A percentile compares a stretch with the other conserved stretches of the same genome.
phyloP scores from a whole-genome alignment of 345 rosid genomes.

The Litchi chinensis region DNA sequence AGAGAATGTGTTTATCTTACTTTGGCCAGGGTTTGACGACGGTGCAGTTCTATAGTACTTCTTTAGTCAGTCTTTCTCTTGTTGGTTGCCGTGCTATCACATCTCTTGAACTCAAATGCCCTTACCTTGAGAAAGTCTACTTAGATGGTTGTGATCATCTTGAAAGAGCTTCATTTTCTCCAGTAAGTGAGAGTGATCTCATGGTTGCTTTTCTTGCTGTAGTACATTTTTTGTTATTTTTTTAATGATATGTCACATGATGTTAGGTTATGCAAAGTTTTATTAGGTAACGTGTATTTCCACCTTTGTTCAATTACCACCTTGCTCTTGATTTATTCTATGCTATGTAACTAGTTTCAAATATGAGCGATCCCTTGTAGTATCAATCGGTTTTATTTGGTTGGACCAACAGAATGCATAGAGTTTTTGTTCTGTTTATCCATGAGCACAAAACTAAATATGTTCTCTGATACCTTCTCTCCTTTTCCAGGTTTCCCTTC shows the following conservation, averaged over 20 bases:
- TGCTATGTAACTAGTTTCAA: not conserved
- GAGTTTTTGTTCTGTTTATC: not conserved
- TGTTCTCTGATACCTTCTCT: not conserved
- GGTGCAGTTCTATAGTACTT: slow-evolving; percentile 70
- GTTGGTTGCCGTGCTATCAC: slow-evolving; percentile 88
- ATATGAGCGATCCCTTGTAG: not conserved
- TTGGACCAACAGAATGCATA: not conserved
- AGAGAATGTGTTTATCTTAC: slow-evolving; percentile 12
- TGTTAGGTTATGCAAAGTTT: not conserved
- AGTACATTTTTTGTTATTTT: not conserved
- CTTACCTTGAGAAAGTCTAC: slow-evolving; percentile 77
- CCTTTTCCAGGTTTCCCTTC: slow-evolving; percentile 71
- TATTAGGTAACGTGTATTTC: not conserved
- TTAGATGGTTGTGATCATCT: slow-evolving; percentile 99
- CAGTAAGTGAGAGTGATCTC: slow-evolving; percentile 56
- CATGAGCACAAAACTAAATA: not conserved
- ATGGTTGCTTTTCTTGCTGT: not conserved
- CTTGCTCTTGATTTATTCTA: not conserved
- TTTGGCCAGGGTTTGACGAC: slow-evolving; percentile 75
- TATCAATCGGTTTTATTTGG: not conserved
- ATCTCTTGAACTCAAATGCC: slow-evolving; percentile 77
- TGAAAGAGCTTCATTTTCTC: slow-evolving; percentile 82
- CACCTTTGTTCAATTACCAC: not conserved
- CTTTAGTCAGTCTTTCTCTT: slow-evolving; percentile 82
- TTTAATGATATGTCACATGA: not conserved